Percentiles rank a stretch among this genome's conserved stretches.
Conservation (phyloP, 2,329 filamentous ascomycete genomes). For the Fusarium pseudocircinatum region DNA sequence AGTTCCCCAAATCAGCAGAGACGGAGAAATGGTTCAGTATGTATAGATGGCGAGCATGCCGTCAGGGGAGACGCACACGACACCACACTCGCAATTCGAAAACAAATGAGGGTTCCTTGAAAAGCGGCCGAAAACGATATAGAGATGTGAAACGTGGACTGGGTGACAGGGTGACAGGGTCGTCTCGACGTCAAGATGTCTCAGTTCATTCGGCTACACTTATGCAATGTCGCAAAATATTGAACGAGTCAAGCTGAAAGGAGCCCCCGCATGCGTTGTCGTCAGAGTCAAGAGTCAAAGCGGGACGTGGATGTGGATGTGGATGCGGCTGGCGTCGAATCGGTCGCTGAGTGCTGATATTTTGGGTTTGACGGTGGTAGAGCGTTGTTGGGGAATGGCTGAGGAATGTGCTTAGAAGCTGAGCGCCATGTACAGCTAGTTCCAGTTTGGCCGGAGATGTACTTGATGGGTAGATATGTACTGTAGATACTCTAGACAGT, state of each 20-base stretch:
- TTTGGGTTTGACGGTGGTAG: constrained; percentile 25
- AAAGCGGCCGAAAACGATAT: constrained; percentile 9
- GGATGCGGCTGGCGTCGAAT: constrained; percentile 13
- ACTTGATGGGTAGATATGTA: neutral
- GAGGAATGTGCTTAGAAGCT: constrained; percentile 8
- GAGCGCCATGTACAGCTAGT: constrained; percentile 13
- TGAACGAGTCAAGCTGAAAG: constrained; percentile 24
- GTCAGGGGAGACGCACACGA: constrained; percentile 13
- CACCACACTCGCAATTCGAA: constrained; percentile 16
- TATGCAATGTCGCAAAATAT: constrained; percentile 35
- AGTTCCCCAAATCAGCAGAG: constrained; percentile 8
- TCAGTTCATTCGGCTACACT: constrained; percentile 29
- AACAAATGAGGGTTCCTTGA: constrained; percentile 21
- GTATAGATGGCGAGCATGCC: constrained; percentile 34
- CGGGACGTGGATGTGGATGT: constrained; percentile 16
- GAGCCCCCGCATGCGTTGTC: constrained; percentile 33
- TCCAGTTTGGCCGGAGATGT: constrained; percentile 3
- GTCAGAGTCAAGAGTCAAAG: constrained; percentile 13
- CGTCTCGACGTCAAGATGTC: constrained; percentile 40
- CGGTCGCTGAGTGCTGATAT: constrained; percentile 1
- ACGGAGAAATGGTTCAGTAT: constrained; percentile 15
- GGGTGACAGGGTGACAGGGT: constrained; percentile 12
- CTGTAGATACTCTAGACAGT: constrained; percentile 31
- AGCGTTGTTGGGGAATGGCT: constrained; percentile 17
- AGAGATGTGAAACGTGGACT: constrained; percentile 14